Evolutionary conservation across 306 rosid genomes (phyloP), one percentile per base, ranked within the genome.

Genomic region (Medicago ruthenica): DNA sequence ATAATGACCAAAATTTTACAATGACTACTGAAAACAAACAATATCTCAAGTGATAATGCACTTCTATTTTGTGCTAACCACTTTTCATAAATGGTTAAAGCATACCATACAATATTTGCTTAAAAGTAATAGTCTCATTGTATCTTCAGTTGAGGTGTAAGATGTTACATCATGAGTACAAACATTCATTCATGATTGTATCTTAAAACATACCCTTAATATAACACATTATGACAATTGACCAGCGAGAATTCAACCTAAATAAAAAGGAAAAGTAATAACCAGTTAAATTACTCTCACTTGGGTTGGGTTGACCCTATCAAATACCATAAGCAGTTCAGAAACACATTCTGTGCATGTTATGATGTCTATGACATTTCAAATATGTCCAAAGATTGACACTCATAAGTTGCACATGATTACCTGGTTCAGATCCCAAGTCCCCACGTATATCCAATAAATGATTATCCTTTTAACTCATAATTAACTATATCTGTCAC

Each of bases 341-440:
- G 63, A 62, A 82, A 92, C 91, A 89, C 90, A 86, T 92, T 88
- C 96, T 77, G 79, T 77, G 90, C 96, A 89, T 88, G 97, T 88
- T 92, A 82, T 76, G 76, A 81, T 89, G 96, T 88, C 96, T 84
- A 17, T 44, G 70, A 77, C 71, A 83, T 78, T 81, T 82, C 83
- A 62, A 88, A 86, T 82, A 77, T 79, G 76, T 88, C 92, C 97
- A 92, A 88, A 86, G 73, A 77, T 76, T 75, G 78, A 82, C 93
- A 83, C 91, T 84, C 89, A 86, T 85, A 65, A 78, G 62, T 36
- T 81, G 75, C 88, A 80, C 85, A 92, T 86, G 77, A 89, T 88
- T 85, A 88, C 87, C 82, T 85, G 92, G 85, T 80, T 48, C 85
- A 69, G 78, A 89, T 88, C 88, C 93, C 97, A 77, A 89, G 89